phyloP scores from a whole-genome alignment of 169 alveolate genomes.

The Plasmodium inui region DNA sequence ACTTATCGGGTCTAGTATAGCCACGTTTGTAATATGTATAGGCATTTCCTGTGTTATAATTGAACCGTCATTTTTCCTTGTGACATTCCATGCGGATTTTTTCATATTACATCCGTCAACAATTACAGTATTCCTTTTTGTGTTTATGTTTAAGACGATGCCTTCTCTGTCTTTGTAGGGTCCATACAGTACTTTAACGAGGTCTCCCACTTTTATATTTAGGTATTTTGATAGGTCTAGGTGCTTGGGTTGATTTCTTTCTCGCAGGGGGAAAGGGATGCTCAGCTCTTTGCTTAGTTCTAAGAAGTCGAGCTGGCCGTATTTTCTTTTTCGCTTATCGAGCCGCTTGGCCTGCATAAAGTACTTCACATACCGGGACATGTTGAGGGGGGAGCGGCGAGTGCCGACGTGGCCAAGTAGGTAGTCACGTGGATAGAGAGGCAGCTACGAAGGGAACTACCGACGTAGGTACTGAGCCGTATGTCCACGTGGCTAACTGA shows the following conservation, averaged over 20 bases:
- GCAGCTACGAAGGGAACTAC: background rate
- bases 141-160: conserved; percentile 84
- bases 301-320: conserved; percentile 82
- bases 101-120: conserved; percentile 93
- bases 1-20: conserved; percentile 91
- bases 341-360: conserved; percentile 83
- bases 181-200: conserved; percentile 92
- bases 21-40: conserved; percentile 91
- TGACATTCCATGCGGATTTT: conserved; percentile 89
- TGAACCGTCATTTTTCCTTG: conserved; percentile 73
- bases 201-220: conserved; percentile 87
- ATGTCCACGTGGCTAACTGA: background rate
- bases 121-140: conserved; percentile 86
- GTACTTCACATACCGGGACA: conserved; percentile 87
- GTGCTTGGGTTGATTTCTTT: conserved; percentile 82
- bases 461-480: background rate
- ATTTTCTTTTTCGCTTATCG: conserved; percentile 81
- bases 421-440: background rate
- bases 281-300: conserved; percentile 87
- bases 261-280: conserved; percentile 85
- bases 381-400: background rate
- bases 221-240: conserved; percentile 86
- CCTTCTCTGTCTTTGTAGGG: conserved; percentile 90
- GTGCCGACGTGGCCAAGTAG: background rate
- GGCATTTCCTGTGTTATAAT: conserved; percentile 91